Percentiles rank a stretch among this genome's conserved stretches.
phyloP scores from a whole-genome alignment of 1,284 basidiomycete genomes.

The Sporisorium iseilematis-ciliati region DNA sequence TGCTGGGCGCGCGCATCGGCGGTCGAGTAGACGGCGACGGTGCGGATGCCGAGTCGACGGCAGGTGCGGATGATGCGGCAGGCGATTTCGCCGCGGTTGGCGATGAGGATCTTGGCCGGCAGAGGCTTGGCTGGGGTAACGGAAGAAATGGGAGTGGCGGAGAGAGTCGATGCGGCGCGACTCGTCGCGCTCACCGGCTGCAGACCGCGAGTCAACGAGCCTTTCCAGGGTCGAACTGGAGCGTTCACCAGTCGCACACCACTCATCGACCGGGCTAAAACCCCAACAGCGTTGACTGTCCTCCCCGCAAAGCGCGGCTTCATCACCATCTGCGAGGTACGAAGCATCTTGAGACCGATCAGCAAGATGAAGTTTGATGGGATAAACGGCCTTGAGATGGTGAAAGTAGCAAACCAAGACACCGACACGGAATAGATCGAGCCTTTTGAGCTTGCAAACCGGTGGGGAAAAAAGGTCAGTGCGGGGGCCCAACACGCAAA shows the following conservation, averaged over 20 bases:
- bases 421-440: too few relatives aligned
- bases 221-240: too few relatives aligned
- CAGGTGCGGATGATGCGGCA: conserved; percentile 91
- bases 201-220: too few relatives aligned
- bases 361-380: too few relatives aligned
- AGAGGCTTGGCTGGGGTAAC: conserved; percentile 28
- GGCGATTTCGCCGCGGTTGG: conserved; percentile 87
- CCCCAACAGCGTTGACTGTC: too few relatives aligned
- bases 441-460: too few relatives aligned
- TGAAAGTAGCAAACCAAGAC: too few relatives aligned
- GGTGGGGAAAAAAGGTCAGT: too few relatives aligned
- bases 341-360: conserved; percentile 19
- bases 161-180: conserved; percentile 7
- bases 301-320: conserved; percentile 21
- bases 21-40: conserved; percentile 89
- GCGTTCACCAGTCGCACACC: too few relatives aligned
- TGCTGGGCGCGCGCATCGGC: conserved; percentile 83
- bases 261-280: too few relatives aligned
- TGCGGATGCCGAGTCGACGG: conserved; percentile 86
- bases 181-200: background rate
- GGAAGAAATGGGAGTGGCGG: conserved; percentile 2
- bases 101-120: conserved; percentile 61
- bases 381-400: too few relatives aligned
- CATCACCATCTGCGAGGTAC: conserved; percentile 7
- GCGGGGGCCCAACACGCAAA: conserved; percentile 1